Evolutionary conservation across 106 monocot species (phyloP), one percentile per base, ranked within the genome.

Genomic region (Amphibolis antarctica): DNA sequence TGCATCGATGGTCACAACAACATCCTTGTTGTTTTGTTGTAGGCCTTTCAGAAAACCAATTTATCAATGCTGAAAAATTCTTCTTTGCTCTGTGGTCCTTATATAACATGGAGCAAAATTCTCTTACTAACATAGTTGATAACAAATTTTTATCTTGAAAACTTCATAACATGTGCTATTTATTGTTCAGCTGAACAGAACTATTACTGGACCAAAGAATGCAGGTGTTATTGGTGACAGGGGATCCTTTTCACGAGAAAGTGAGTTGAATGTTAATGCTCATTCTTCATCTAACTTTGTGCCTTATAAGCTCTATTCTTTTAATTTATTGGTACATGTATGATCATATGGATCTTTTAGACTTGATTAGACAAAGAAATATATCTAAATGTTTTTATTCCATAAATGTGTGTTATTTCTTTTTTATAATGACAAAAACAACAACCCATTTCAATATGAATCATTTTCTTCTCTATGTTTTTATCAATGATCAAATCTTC

Each of bases 181-280:
- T 60, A 2, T 60, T 42, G 72, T 71, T 47, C 82, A 86, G 86
- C 70, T 82, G 55, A 79, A 82, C 64, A 76, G 55, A 56, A 66
- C 7, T 42, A 52, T 72, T 48, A 57, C 57, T 66, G 82, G 73
- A 68, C 73, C 79, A 65, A 85, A 45, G 46, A 73, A 26, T 44
- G 17, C 71, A 13, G 86, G 67, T 53, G 64, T 68, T 67, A 66
- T 76, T 61, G 72, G 71, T 71, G 67, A 71, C 28, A 67, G 79
- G 24, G 75, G 53, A 67, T 76, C 82, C 30, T 46, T 82, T 68
- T 76, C 82, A 75, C 76, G 72, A 64, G 82, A 82, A 79, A 79
- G 86, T 86, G 53, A 86, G 69, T 74, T 22, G 12, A 10, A 25
- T 55, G 10, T 12, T 1, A 19, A 3, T 14, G n/a, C 2, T 55